Percentiles rank a stretch among this genome's conserved stretches.
Evolutionary conservation across 1,139 yeast species (phyloP).

Genomic region (Arxiozyma slooffiae): DNA sequence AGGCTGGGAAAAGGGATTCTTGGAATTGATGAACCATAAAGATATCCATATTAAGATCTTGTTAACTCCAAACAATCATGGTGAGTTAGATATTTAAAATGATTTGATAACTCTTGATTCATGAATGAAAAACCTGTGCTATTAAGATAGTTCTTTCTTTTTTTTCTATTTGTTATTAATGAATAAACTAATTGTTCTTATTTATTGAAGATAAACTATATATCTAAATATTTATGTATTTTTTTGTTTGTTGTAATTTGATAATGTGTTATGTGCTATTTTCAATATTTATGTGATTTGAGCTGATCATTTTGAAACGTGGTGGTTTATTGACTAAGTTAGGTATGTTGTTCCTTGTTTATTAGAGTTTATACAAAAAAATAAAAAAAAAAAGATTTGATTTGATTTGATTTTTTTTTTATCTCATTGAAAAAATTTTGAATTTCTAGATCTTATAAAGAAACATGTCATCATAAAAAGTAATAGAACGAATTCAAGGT

Average conservation of each 20-base stretch:
- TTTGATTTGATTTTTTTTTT: too few relatives aligned
- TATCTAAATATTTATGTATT: neutral
- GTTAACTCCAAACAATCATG: conserved; percentile 22
- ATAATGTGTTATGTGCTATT: neutral
- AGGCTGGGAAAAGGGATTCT: conserved; percentile 39
- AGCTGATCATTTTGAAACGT: too few relatives aligned
- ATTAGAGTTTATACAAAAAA: too few relatives aligned
- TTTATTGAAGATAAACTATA: too few relatives aligned
- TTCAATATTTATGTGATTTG: too few relatives aligned
- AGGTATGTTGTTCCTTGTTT: too few relatives aligned
- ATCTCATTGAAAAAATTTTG: neutral
- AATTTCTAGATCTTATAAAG: neutral
- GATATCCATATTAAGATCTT: conserved; percentile 40
- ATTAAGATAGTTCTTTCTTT: too few relatives aligned
- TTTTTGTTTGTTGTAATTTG: neutral
- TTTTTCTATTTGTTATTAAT: too few relatives aligned
- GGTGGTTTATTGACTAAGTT: too few relatives aligned
- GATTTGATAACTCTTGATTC: too few relatives aligned
- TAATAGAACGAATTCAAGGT: neutral
- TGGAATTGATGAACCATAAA: conserved; percentile 37
- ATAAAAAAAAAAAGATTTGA: too few relatives aligned
- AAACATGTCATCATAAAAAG: neutral
- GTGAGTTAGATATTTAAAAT: conserved; percentile 11
- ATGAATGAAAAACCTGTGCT: too few relatives aligned
- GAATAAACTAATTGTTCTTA: neutral